These are phyloP conservation scores for Fagus sylvatica DNA, from an alignment of 306 rosid species.

Conservation along the genomic window DNA sequence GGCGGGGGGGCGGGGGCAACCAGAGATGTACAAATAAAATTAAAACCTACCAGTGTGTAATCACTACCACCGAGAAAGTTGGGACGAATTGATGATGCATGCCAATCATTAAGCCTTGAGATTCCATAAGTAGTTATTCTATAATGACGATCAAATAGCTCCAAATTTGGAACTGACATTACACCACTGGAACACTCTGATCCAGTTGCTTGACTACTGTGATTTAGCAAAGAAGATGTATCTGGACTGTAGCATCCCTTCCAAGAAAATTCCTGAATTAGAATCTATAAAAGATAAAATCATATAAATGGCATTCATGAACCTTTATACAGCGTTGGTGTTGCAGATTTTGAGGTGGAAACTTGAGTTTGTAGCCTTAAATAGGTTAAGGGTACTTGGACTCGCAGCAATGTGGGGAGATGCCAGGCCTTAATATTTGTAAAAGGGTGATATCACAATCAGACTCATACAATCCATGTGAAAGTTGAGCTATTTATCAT, in stretches of 20 bases:
- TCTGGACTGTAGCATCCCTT: slow-evolving; percentile 21
- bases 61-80: slow-evolving; percentile 30
- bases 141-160: slow-evolving; percentile 18
- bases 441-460: not conserved
- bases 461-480: not conserved
- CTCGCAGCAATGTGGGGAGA: not conserved
- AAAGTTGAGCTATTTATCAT: not conserved
- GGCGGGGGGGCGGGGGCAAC: too few relatives aligned
- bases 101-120: slow-evolving; percentile 35
- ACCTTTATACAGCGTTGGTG: not conserved
- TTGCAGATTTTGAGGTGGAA: not conserved
- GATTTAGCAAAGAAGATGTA: slow-evolving; percentile 33
- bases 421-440: not conserved
- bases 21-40: not conserved
- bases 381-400: not conserved
- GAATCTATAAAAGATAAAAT: not conserved
- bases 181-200: slow-evolving; percentile 12
- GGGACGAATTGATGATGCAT: slow-evolving; percentile 32
- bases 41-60: slow-evolving; percentile 24
- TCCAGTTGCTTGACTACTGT: slow-evolving; percentile 1
- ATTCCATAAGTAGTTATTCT: slow-evolving; percentile 27
- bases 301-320: not conserved
- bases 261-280: not conserved
- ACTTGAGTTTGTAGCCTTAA: not conserved
- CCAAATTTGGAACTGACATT: slow-evolving; percentile 3